Evolutionary conservation across 345 rosid species (phyloP).

Genomic region (Streptanthus diversifolius): DNA sequence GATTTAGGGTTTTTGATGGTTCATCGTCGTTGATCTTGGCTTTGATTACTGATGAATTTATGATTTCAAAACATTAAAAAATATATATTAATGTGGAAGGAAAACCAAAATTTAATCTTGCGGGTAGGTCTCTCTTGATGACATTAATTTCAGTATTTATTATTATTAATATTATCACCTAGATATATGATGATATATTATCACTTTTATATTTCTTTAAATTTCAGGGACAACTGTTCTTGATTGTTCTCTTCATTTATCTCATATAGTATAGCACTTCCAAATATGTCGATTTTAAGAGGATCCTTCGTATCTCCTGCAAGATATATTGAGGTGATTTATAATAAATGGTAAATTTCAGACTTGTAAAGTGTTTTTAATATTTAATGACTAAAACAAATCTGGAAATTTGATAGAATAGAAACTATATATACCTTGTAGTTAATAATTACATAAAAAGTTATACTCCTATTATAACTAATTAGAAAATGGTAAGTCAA

Average conservation of each 20-base stretch:
- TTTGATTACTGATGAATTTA: constrained; percentile 5
- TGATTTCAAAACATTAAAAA: background rate
- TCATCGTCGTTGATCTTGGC: constrained; percentile 14
- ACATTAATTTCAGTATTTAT: background rate
- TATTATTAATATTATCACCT: constrained; percentile 9
- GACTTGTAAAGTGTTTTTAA: background rate
- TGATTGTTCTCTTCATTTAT: constrained; percentile 7
- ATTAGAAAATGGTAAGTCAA: too few species aligned
- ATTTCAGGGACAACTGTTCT: background rate
- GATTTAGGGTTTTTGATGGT: constrained; percentile 35
- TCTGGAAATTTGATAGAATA: background rate
- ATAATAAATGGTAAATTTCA: background rate
- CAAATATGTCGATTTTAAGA: background rate
- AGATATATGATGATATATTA: constrained; percentile 23
- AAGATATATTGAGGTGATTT: background rate
- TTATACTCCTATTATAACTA: too few species aligned
- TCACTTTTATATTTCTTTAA: constrained; percentile 24
- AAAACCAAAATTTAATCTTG: constrained; percentile 8
- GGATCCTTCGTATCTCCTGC: background rate
- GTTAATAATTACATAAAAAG: too few species aligned
- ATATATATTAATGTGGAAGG: constrained; percentile 3
- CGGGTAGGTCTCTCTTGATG: constrained; percentile 28
- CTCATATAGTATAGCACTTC: background rate
- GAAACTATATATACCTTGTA: too few species aligned
- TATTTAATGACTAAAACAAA: background rate